These are phyloP conservation scores for Esteya vermicola DNA, from an alignment of 2,329 filamentous ascomycete genomes.

Conservation along the genomic window DNA sequence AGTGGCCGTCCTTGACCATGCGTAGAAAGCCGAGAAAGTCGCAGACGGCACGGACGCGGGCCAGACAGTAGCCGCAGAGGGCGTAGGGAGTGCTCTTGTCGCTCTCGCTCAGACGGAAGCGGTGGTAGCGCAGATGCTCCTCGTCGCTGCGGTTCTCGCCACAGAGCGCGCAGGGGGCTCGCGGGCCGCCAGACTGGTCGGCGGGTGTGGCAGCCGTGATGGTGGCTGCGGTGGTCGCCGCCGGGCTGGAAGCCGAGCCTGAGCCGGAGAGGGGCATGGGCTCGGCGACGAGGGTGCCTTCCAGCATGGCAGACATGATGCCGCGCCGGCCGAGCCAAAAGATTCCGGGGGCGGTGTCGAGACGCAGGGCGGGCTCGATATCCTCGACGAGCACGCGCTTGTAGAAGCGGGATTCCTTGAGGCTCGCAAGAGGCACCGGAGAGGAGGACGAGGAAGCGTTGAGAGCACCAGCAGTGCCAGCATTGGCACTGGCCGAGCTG, in stretches of 20 bases:
- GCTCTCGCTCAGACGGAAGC: conserved; percentile 77
- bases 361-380: conserved; percentile 81
- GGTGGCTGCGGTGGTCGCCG: conserved; percentile 15
- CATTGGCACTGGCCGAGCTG: no score
- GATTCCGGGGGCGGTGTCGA: conserved; percentile 79
- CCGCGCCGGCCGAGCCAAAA: conserved; percentile 86
- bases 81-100: conserved; percentile 82
- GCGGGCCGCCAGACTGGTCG: conserved; percentile 29
- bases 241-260: no score
- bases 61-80: conserved; percentile 77
- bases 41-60: conserved; percentile 71
- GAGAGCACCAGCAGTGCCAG: no score
- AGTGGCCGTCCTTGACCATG: conserved; percentile 84
- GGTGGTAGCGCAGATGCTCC: conserved; percentile 62
- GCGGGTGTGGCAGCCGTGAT: conserved; percentile 25
- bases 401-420: conserved; percentile 90
- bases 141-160: conserved; percentile 65
- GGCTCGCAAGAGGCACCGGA: conserved; percentile 24
- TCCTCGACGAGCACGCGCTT: conserved; percentile 82
- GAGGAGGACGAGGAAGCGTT: conserved; percentile 3
- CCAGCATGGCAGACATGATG: conserved; percentile 68
- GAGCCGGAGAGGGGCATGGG: no score
- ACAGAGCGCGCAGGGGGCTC: conserved; percentile 57
- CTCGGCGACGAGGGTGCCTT: conserved; percentile 79
- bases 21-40: conserved; percentile 86